These are phyloP conservation scores for Elsinoe batatas DNA, from an alignment of 2,329 filamentous ascomycete species.

Conservation along the genomic window DNA sequence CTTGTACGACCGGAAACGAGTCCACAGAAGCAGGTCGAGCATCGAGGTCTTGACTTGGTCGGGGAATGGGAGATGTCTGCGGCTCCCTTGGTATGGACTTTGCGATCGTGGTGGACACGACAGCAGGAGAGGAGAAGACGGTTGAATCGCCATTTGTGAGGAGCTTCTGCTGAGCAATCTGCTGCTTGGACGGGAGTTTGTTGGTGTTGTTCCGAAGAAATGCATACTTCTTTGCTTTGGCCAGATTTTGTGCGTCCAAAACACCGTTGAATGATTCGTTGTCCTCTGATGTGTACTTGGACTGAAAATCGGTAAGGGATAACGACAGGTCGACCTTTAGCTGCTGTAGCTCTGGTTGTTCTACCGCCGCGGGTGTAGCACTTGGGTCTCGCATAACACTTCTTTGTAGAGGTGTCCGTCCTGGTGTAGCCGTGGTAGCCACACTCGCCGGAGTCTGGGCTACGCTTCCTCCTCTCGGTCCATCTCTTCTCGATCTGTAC, in stretches of 20 bases:
- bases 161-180: slow-evolving; percentile 49
- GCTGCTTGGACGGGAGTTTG: slow-evolving; percentile 59
- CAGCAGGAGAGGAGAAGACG: not conserved
- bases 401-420: slow-evolving; percentile 55
- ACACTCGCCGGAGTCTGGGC: slow-evolving; percentile 47
- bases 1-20: slow-evolving; percentile 50
- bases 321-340: slow-evolving; percentile 61
- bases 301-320: slow-evolving; percentile 75
- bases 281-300: slow-evolving; percentile 92
- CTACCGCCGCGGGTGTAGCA: slow-evolving; percentile 42
- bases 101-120: not conserved
- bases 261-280: slow-evolving; percentile 95
- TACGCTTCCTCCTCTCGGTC: slow-evolving; percentile 31
- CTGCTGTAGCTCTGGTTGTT: slow-evolving; percentile 27
- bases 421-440: slow-evolving; percentile 27
- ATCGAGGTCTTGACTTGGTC: slow-evolving; percentile 50
- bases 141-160: slow-evolving; percentile 38
- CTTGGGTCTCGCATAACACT: slow-evolving; percentile 12
- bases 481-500: slow-evolving; percentile 24
- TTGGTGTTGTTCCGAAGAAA: slow-evolving; percentile 79
- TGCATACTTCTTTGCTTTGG: slow-evolving; percentile 70
- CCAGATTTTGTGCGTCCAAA: slow-evolving; percentile 81
- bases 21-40: slow-evolving; percentile 68
- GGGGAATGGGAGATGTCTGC: slow-evolving; percentile 19
- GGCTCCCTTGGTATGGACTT: not conserved